Evolutionary conservation across 1,284 basidiomycete species (phyloP), one percentile per base, ranked within the genome.

Genomic region (Microbotryum intermedium): DNA sequence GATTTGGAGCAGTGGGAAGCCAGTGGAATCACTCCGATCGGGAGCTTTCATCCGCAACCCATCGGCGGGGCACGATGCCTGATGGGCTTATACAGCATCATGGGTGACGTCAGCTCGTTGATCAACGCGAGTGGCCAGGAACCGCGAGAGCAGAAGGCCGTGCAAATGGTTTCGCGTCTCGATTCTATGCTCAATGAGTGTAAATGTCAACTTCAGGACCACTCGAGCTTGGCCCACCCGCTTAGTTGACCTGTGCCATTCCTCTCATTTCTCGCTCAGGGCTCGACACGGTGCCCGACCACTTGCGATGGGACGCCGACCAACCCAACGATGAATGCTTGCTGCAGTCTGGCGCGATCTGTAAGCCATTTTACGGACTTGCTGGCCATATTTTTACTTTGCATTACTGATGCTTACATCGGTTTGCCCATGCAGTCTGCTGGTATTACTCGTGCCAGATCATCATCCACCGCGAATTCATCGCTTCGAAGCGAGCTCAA

Each of bases 401-500:
- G 10, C 6, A 30, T 30, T 5, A 30, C 29, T 30, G 5, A 30
- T 30, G 10, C 29, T 30, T 10, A 30, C 29, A 10, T 30, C 29
- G 10, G 6, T 30, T 30, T 30, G 29, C n/a, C n/a, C n/a, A n/a
- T n/a, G 29, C 29, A 30, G 29, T 39, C 34, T 39, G 34, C 34
- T 39, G 34, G 34, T 39, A 39, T 39, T 39, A 39, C 34, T 39
- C 34, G 10, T 39, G 21, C 42, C 67, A 69, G 45, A 64, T 65
- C 28, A 21, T 66, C 21, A 28, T 67, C 26, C 69, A 69, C 44
- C 62, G 69, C 39, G 64, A 69, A 9, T 66, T 62, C 52, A 39
- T 70, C 43, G 56, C 63, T 18, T 66, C 69, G 6, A 34, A 53
- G 6, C 59, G 60, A 1, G 56, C 58, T 1, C 47, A 66, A 4